phyloP scores from a whole-genome alignment of 441 rosid species.

The Oxalis stricta region DNA sequence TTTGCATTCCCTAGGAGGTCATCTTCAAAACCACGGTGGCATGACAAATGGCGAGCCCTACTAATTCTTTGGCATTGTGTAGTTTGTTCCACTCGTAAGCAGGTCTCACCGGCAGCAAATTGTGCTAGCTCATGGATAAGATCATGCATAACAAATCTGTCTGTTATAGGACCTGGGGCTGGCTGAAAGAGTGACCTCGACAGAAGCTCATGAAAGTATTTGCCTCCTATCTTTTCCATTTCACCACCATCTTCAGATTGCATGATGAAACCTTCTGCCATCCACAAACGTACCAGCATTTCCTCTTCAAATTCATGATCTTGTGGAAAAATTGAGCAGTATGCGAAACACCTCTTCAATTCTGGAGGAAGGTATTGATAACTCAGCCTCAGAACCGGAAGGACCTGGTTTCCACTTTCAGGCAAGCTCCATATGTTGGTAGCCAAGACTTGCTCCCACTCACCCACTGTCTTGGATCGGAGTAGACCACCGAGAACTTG shows the following conservation, averaged over 20 bases:
- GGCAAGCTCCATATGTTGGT: not conserved
- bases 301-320: not conserved
- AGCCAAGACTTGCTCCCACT: not conserved
- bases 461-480: not conserved
- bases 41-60: too few species aligned
- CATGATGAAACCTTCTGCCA: not conserved
- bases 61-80: too few species aligned
- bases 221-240: not conserved
- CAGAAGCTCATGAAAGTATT: not conserved
- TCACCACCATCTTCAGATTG: not conserved
- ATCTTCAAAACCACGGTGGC: too few species aligned
- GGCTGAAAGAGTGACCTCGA: not conserved
- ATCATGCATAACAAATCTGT: not conserved
- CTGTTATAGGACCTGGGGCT: not conserved
- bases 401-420: not conserved
- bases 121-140: conserved; percentile 3
- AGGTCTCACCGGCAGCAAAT: not conserved
- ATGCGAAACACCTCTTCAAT: not conserved
- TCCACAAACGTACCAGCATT: not conserved
- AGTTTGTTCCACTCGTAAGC: not conserved
- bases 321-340: not conserved
- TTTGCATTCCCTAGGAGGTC: too few species aligned
- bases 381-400: not conserved
- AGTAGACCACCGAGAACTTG: not conserved
- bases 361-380: not conserved